Percentiles rank a stretch among this genome's conserved stretches.
These are phyloP conservation scores for Apophysomyces trapeziformis DNA, from an alignment of 371 early-diverging fungal species.

Conservation along the genomic window DNA sequence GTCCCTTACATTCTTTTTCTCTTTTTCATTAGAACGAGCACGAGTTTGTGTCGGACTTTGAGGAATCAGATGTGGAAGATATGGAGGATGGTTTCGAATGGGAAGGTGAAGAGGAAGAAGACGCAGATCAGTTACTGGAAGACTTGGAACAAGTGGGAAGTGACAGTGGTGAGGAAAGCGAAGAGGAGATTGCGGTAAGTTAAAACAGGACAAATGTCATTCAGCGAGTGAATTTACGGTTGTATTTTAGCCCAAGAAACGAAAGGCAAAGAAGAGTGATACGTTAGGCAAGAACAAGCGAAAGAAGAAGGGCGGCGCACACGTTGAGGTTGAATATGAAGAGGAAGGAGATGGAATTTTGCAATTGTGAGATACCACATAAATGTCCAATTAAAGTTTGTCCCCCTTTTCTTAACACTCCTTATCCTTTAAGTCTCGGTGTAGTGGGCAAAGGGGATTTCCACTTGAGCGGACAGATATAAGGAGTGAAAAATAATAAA, in stretches of 20 bases:
- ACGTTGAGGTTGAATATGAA: conserved; percentile 28
- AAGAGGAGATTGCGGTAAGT: not conserved
- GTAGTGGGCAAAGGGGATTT: conserved; percentile 5
- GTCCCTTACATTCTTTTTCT: no score
- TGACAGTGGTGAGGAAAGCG: not conserved
- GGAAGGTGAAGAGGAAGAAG: conserved; percentile 25
- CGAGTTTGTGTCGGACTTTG: conserved; percentile 32
- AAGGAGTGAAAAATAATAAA: conserved; percentile 2
- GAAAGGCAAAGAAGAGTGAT: conserved; percentile 1
- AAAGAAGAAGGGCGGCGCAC: conserved; percentile 23
- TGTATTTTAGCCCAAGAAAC: conserved; percentile 13
- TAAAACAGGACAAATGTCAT: not conserved
- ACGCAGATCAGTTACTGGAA: conserved; percentile 6
- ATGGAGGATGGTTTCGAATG: conserved; percentile 29
- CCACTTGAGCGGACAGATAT: conserved; percentile 10
- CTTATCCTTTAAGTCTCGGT: conserved; percentile 3
- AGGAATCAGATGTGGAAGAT: conserved; percentile 31
- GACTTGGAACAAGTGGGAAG: conserved; percentile 10
- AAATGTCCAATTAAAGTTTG: conserved; percentile 8
- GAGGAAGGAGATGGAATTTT: conserved; percentile 21
- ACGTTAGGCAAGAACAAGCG: conserved; percentile 13
- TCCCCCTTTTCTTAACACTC: conserved; percentile 3
- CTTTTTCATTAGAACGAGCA: conserved; percentile 9
- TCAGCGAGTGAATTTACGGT: not conserved
- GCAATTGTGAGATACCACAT: conserved; percentile 17